A percentile compares a stretch with the other conserved stretches of the same genome.
Conservation (phyloP, 257 asterid species). For the Solanum neorickii region DNA sequence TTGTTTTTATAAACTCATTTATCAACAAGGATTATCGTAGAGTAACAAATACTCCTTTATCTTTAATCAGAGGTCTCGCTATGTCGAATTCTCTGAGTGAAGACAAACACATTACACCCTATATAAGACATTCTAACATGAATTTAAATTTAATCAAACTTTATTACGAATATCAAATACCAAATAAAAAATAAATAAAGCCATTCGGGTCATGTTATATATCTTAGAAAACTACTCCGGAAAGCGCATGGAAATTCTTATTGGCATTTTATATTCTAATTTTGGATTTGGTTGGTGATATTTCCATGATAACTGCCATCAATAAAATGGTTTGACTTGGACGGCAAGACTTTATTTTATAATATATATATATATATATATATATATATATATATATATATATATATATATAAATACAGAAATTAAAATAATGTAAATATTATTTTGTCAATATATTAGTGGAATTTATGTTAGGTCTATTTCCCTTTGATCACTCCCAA, state of each 20-base stretch:
- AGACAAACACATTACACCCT: too few species aligned
- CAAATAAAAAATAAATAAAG: too few species aligned
- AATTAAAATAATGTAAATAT: neutral
- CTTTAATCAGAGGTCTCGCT: too few species aligned
- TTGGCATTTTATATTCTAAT: neutral
- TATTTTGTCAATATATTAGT: neutral
- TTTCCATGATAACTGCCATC: neutral
- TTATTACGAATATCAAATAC: too few species aligned
- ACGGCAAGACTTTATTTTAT: neutral
- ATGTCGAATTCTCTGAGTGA: too few species aligned
- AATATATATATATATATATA: too few species aligned
- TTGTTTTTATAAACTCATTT: too few species aligned
- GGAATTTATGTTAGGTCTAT: neutral
- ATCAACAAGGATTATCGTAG: too few species aligned
- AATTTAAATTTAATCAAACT: too few species aligned
- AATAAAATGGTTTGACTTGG: neutral
- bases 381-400: too few species aligned
- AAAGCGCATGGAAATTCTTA: neutral
- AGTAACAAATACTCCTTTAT: too few species aligned
- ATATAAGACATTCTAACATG: too few species aligned
- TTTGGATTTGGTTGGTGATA: neutral
- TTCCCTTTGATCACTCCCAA: neutral
- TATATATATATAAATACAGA: neutral
- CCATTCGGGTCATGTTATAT: neutral
- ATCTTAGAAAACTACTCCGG: neutral